A percentile compares a stretch with the other conserved stretches of the same genome.
Conservation (phyloP, 495 filamentous ascomycete species). For the Parathielavia hyrcaniae region DNA sequence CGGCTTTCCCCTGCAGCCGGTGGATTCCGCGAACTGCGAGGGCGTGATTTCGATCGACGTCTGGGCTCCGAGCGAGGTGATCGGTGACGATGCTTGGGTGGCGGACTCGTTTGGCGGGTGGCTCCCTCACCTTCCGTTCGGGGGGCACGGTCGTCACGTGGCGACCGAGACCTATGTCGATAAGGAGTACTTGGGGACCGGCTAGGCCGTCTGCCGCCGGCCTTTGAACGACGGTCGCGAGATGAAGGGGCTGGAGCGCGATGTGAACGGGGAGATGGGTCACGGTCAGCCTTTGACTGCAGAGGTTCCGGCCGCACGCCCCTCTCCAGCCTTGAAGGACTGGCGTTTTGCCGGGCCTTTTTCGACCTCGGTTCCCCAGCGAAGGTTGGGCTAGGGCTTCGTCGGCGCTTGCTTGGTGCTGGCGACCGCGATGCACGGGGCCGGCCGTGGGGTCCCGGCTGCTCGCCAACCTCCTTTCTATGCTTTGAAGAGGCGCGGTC, state of each 20-base stretch:
- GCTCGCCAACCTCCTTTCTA: conserved; percentile 20
- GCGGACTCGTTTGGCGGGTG: conserved; percentile 21
- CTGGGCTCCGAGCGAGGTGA: conserved; percentile 31
- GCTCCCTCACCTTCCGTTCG: not conserved
- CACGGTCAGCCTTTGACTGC: conserved; percentile 20
- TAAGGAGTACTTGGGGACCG: conserved; percentile 29
- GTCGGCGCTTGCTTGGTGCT: conserved; percentile 36
- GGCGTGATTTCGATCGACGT: conserved; percentile 37
- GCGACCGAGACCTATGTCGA: conserved; percentile 25
- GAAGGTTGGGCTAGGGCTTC: conserved; percentile 34
- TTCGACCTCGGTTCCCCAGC: conserved; percentile 29
- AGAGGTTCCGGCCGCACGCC: conserved; percentile 22
- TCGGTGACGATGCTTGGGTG: conserved; percentile 29
- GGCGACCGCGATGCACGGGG: conserved; percentile 33
- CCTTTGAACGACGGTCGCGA: conserved; percentile 24
- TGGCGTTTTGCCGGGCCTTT: conserved; percentile 33
- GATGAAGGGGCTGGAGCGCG: conserved; percentile 32
- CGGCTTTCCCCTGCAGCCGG: conserved; percentile 28
- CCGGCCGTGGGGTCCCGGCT: conserved; percentile 4
- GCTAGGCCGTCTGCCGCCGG: conserved; percentile 22
- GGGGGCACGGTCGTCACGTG: conserved; percentile 1
- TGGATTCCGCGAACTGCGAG: conserved; percentile 25
- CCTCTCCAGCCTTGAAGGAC: conserved; percentile 30
- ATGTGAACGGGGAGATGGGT: conserved; percentile 25
- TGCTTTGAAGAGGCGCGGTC: conserved; percentile 21